Evolutionary conservation across 805 yeast species (phyloP).

Genomic region (Teunomyces panamensis): DNA sequence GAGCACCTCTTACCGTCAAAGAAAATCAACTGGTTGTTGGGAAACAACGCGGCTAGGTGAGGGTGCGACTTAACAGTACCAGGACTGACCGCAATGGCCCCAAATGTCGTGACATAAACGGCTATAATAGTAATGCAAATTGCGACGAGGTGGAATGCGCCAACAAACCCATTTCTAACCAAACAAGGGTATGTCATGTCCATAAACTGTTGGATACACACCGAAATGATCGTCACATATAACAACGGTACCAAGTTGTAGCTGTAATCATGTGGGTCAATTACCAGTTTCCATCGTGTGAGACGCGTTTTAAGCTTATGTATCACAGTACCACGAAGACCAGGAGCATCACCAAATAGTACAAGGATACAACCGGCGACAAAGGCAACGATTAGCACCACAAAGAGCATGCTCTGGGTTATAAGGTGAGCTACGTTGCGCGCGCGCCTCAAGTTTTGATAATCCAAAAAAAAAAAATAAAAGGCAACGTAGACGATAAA

Average conservation of each 20-base stretch:
- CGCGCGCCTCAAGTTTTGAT: not conserved
- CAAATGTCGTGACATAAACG: slow-evolving; percentile 33
- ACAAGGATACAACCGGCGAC: slow-evolving; percentile 23
- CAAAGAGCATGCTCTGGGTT: not conserved
- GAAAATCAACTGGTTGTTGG: slow-evolving; percentile 52
- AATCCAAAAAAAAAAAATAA: not conserved
- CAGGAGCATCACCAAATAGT: slow-evolving; percentile 51
- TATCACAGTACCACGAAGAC: slow-evolving; percentile 32
- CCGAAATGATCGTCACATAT: slow-evolving; percentile 35
- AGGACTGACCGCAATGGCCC: slow-evolving; percentile 43
- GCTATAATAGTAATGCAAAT: slow-evolving; percentile 29
- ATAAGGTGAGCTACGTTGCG: not conserved
- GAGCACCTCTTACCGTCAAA: slow-evolving; percentile 43
- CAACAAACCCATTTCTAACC: not conserved
- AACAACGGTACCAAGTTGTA: slow-evolving; percentile 47
- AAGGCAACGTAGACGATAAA: slow-evolving; percentile 1
- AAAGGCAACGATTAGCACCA: slow-evolving; percentile 6
- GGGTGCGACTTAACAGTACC: slow-evolving; percentile 28
- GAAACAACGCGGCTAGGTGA: slow-evolving; percentile 17
- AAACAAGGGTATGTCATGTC: slow-evolving; percentile 20
- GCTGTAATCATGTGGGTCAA: slow-evolving; percentile 21
- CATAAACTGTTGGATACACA: slow-evolving; percentile 33
- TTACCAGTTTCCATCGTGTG: slow-evolving; percentile 5
- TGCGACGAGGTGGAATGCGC: slow-evolving; percentile 12
- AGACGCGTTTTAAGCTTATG: slow-evolving; percentile 18